These are phyloP conservation scores for Eimeria nieschulzi DNA, from an alignment of 169 alveolate genomes.

Conservation along the genomic window DNA sequence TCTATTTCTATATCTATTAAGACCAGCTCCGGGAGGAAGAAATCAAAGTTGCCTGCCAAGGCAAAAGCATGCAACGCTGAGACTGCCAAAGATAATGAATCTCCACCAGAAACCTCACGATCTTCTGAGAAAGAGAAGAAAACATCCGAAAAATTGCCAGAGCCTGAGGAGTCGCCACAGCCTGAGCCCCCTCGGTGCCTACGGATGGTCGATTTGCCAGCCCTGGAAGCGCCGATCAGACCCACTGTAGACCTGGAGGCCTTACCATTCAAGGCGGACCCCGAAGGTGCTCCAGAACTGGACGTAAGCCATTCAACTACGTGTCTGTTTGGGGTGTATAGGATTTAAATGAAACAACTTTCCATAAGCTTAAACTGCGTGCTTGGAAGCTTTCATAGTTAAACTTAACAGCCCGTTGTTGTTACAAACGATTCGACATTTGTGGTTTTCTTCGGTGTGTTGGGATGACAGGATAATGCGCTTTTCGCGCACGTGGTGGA, in stretches of 20 bases:
- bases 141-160: neutral
- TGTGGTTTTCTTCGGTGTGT: neutral
- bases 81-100: neutral
- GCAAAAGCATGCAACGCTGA: neutral
- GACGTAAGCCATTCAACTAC: slow-evolving; percentile 35
- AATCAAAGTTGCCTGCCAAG: neutral
- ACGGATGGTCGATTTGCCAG: slow-evolving; percentile 29
- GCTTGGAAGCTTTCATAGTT: neutral
- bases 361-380: neutral
- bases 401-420: no score
- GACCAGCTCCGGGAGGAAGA: slow-evolving; percentile 3
- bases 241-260: slow-evolving; percentile 9
- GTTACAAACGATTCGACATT: no score
- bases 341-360: no score
- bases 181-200: slow-evolving; percentile 50
- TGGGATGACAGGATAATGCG: slow-evolving; percentile 25
- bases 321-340: neutral
- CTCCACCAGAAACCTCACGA: neutral
- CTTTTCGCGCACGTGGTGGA: slow-evolving; percentile 31
- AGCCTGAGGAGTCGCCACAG: neutral
- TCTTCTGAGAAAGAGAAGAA: neutral
- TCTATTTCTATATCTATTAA: neutral
- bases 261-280: slow-evolving; percentile 8
- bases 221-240: slow-evolving; percentile 33
- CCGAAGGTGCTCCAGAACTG: neutral